Evolutionary conservation across 2,329 filamentous ascomycete species (phyloP).

Genomic region (Drechslera avenae): DNA sequence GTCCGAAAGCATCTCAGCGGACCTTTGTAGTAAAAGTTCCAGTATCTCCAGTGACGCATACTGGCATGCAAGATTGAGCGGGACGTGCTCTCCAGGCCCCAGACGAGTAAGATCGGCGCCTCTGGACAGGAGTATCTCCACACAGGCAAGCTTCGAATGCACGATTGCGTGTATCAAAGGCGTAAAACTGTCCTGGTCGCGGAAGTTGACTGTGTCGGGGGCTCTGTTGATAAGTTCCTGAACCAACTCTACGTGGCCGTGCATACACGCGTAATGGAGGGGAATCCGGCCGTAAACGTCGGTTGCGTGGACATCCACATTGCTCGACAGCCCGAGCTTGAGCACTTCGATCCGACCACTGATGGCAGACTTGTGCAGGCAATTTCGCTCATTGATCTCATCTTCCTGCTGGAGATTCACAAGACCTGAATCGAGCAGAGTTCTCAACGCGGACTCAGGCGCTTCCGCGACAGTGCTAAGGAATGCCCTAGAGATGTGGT

Average conservation of each 20-base stretch:
- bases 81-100: constrained; percentile 89
- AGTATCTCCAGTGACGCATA: constrained; percentile 86
- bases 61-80: constrained; percentile 92
- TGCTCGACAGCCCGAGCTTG: constrained; percentile 72
- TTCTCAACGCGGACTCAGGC: constrained; percentile 73
- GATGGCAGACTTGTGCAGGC: constrained; percentile 94
- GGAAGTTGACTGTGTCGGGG: constrained; percentile 77
- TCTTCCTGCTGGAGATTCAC: constrained; percentile 94
- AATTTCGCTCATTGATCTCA: constrained; percentile 97
- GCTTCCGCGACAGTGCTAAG: constrained; percentile 87
- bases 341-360: constrained; percentile 84
- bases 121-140: constrained; percentile 74
- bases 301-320: constrained; percentile 76
- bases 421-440: constrained; percentile 78
- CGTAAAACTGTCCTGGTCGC: constrained; percentile 97
- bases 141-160: constrained; percentile 79
- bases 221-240: constrained; percentile 72
- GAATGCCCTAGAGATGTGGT: constrained; percentile 87
- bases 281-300: constrained; percentile 95
- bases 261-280: constrained; percentile 94
- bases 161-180: constrained; percentile 95
- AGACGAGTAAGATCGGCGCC: constrained; percentile 85
- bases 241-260: constrained; percentile 85
- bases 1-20: constrained; percentile 84
- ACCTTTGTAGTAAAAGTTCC: constrained; percentile 78